phyloP scores from a whole-genome alignment of 495 filamentous ascomycete genomes.

The Oidiodendron maius region DNA sequence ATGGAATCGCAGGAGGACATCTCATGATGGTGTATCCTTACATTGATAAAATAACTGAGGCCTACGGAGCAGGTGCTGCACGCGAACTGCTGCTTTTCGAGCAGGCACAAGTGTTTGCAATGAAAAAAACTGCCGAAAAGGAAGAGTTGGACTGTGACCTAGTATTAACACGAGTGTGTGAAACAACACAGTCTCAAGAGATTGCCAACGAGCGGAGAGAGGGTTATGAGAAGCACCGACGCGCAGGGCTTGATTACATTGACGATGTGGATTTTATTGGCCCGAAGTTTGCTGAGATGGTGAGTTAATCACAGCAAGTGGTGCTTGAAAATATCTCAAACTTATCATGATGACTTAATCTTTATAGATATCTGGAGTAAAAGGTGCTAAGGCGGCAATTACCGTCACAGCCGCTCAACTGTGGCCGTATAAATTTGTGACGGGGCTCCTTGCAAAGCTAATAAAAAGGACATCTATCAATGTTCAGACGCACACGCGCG shows the following conservation, averaged over 20 bases:
- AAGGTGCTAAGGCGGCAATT: constrained; percentile 37
- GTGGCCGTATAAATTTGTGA: constrained; percentile 56
- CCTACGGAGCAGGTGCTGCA: constrained; percentile 35
- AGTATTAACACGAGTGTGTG: constrained; percentile 18
- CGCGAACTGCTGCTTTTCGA: constrained; percentile 49
- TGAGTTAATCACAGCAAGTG: too few relatives aligned
- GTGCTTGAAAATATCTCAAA: too few relatives aligned
- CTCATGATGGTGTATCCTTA: not conserved
- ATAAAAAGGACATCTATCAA: constrained; percentile 46
- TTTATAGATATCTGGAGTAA: constrained; percentile 21
- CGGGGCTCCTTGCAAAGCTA: constrained; percentile 48
- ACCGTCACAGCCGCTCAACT: constrained; percentile 54
- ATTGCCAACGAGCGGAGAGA: not conserved
- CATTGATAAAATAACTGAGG: not conserved
- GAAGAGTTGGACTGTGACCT: constrained; percentile 45
- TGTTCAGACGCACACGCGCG: constrained; percentile 57
- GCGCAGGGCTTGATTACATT: constrained; percentile 14
- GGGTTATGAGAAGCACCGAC: not conserved
- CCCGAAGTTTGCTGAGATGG: constrained; percentile 33
- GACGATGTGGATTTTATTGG: constrained; percentile 35
- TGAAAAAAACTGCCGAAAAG: constrained; percentile 43
- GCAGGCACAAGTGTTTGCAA: constrained; percentile 43
- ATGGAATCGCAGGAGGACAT: not conserved
- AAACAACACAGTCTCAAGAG: not conserved
- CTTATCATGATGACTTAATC: too few relatives aligned